These are phyloP conservation scores for Candida golubevii DNA, from an alignment of 805 yeast genomes.

Conservation along the genomic window DNA sequence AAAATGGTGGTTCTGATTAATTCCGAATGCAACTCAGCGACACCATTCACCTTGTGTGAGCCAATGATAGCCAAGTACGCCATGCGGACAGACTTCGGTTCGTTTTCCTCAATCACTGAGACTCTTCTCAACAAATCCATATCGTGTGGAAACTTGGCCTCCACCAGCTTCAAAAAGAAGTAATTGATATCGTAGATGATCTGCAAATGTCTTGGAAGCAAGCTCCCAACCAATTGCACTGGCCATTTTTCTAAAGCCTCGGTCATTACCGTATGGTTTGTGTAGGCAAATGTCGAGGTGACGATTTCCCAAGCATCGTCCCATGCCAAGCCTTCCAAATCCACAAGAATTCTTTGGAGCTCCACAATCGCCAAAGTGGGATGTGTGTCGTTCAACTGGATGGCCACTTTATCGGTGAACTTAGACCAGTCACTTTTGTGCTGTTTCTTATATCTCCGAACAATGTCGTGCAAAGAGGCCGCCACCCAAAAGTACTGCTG, in stretches of 20 bases:
- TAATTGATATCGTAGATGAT: conserved; percentile 83
- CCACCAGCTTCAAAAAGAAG: conserved; percentile 72
- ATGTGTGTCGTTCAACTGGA: conserved; percentile 92
- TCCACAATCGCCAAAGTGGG: conserved; percentile 91
- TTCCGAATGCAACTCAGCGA: conserved; percentile 92
- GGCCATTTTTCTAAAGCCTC: conserved; percentile 98
- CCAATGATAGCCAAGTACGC: conserved; percentile 89
- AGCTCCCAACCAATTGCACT: conserved; percentile 66
- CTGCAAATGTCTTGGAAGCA: conserved; percentile 89
- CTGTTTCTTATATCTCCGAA: conserved; percentile 81
- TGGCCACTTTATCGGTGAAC: conserved; percentile 82
- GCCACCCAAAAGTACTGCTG: conserved; percentile 98
- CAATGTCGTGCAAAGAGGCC: conserved; percentile 86
- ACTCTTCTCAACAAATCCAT: conserved; percentile 62
- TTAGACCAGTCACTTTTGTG: conserved; percentile 69
- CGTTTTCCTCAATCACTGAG: conserved; percentile 79
- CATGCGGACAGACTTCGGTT: conserved; percentile 84
- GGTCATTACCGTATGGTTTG: conserved; percentile 91
- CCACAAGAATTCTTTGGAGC: conserved; percentile 80
- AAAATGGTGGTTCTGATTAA: conserved; percentile 84
- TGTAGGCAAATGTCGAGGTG: conserved; percentile 77
- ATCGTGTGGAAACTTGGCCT: conserved; percentile 71
- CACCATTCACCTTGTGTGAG: conserved; percentile 91
- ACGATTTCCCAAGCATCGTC: conserved; percentile 83
- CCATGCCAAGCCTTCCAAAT: conserved; percentile 79